These are phyloP conservation scores for Gentiana macrophylla DNA, from an alignment of 257 asterid genomes.

Conservation along the genomic window DNA sequence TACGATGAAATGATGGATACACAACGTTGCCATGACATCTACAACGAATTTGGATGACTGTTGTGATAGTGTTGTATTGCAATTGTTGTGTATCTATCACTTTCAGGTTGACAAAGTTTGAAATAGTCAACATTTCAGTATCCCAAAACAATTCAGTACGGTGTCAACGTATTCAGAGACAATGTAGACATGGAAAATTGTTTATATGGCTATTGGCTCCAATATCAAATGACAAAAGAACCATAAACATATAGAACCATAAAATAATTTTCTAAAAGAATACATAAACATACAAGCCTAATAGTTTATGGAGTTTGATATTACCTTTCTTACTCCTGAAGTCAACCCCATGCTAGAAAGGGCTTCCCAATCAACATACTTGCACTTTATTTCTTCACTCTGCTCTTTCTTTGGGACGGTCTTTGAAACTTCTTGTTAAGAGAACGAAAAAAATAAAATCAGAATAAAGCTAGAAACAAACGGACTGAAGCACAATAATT, in stretches of 20 bases:
- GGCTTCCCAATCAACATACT: constrained; percentile 50
- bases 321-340: constrained; percentile 96
- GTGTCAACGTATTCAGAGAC: neutral
- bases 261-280: too few species aligned
- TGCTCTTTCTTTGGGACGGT: constrained; percentile 21
- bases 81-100: too few species aligned
- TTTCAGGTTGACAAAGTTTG: too few species aligned
- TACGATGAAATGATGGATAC: neutral
- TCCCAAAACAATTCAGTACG: too few species aligned
- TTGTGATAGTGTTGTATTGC: too few species aligned
- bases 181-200: neutral
- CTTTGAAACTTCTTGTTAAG: constrained; percentile 38
- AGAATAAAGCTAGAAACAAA: constrained; percentile 9
- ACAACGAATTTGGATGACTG: neutral
- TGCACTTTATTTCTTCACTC: constrained; percentile 37
- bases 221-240: neutral
- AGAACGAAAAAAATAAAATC: constrained; percentile 9
- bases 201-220: neutral
- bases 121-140: too few species aligned
- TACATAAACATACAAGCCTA: too few species aligned
- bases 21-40: neutral
- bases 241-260: neutral
- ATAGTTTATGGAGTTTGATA: neutral
- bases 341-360: constrained; percentile 82
- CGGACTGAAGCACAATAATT: neutral